Conservation (phyloP, 768 basidiomycete species). For the Mycena sanguinolenta region DNA sequence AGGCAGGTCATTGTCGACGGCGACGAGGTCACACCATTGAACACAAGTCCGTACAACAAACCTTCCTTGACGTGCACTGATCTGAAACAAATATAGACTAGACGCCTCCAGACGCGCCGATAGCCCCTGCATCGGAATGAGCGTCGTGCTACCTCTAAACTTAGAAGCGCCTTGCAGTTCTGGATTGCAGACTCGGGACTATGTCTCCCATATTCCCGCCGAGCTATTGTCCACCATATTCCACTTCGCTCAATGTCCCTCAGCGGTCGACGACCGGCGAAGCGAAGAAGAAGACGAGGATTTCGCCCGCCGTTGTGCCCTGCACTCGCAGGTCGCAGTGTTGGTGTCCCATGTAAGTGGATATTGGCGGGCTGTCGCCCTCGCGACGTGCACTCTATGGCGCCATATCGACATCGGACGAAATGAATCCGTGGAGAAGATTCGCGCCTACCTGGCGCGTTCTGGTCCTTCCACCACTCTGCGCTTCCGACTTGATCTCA, state of each 20-base stretch:
- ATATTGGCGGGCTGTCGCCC: slow-evolving; percentile 32
- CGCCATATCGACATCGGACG: slow-evolving; percentile 26
- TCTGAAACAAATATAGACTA: not conserved
- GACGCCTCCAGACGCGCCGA: not conserved
- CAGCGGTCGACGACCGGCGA: not conserved
- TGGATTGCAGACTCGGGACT: not conserved
- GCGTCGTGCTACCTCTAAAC: not conserved
- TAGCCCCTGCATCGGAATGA: not conserved
- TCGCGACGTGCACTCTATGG: slow-evolving; percentile 27
- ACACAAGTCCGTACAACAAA: not conserved
- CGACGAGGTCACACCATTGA: not conserved
- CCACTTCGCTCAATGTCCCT: slow-evolving; percentile 4
- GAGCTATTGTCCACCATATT: slow-evolving; percentile 27
- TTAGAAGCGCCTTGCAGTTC: not conserved
- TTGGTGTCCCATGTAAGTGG: slow-evolving; percentile 29
- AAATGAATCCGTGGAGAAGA: slow-evolving; percentile 15
- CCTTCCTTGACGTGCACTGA: slow-evolving; percentile 4
- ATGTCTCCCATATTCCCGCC: slow-evolving; percentile 28
- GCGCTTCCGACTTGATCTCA: slow-evolving; percentile 27
- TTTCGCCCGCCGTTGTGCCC: not conserved
- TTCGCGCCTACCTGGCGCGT: slow-evolving; percentile 30
- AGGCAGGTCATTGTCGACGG: not conserved
- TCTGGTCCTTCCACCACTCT: slow-evolving; percentile 19
- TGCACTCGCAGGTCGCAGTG: slow-evolving; percentile 13
- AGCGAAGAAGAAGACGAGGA: slow-evolving; percentile 14